phyloP scores from a whole-genome alignment of 768 basidiomycete genomes.

The Kwoniella heveanensis region DNA sequence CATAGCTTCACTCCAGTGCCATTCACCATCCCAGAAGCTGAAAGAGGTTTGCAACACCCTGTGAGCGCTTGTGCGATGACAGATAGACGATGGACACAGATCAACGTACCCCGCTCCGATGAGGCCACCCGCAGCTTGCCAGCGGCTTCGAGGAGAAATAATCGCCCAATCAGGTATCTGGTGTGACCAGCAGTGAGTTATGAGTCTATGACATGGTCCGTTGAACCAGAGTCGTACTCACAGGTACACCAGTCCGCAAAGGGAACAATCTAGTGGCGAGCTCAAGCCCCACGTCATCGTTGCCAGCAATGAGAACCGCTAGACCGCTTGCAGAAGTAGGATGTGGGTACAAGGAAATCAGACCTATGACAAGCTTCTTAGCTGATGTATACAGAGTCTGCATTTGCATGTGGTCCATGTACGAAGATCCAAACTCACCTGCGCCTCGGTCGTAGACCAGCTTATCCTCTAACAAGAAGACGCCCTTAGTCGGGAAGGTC shows the following conservation, averaged over 20 bases:
- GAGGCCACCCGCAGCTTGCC: slow-evolving; percentile 70
- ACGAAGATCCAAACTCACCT: too few relatives aligned
- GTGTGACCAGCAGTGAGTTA: too few relatives aligned
- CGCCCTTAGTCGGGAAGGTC: slow-evolving; percentile 36
- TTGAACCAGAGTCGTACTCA: slow-evolving; percentile 46
- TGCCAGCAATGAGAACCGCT: slow-evolving; percentile 66
- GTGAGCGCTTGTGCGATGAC: too few relatives aligned
- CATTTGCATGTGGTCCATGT: too few relatives aligned
- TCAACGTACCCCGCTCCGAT: slow-evolving; percentile 69
- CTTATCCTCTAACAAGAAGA: slow-evolving; percentile 30
- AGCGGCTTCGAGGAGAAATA: slow-evolving; percentile 62
- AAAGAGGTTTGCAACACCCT: neutral
- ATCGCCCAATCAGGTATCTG: slow-evolving; percentile 73
- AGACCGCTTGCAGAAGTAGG: slow-evolving; percentile 57
- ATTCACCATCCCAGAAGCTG: slow-evolving; percentile 53
- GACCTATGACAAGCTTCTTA: slow-evolving; percentile 54
- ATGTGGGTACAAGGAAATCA: slow-evolving; percentile 72
- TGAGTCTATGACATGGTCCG: too few relatives aligned
- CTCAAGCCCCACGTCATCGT: slow-evolving; percentile 66
- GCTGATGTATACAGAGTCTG: too few relatives aligned
- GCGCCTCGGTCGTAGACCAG: slow-evolving; percentile 34
- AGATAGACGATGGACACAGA: too few relatives aligned
- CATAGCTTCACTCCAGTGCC: slow-evolving; percentile 53
- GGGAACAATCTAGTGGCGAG: slow-evolving; percentile 74
- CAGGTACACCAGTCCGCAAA: slow-evolving; percentile 73